A percentile compares a stretch with the other conserved stretches of the same genome.
These are phyloP conservation scores for Botrytis sinoallii DNA, from an alignment of 2,329 filamentous ascomycete species.

Conservation along the genomic window DNA sequence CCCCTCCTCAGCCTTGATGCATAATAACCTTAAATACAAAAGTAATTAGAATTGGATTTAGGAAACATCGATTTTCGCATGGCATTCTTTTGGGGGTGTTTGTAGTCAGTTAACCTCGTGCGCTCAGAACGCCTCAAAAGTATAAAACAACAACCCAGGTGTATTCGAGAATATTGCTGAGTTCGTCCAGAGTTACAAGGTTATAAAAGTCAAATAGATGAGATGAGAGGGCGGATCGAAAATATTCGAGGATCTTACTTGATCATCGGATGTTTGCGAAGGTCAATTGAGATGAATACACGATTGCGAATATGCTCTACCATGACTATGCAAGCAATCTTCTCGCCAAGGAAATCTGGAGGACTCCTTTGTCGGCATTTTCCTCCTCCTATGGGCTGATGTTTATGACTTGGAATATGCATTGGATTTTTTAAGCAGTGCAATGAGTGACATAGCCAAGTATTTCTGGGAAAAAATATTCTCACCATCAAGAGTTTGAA, in stretches of 20 bases:
- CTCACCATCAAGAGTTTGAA: neutral
- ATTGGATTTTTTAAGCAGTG: neutral
- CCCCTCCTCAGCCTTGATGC: neutral
- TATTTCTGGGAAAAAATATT: neutral
- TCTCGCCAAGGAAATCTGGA: neutral
- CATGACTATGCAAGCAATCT: neutral
- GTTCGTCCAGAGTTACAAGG: neutral
- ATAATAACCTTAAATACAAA: neutral
- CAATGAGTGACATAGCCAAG: neutral
- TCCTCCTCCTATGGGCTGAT: neutral
- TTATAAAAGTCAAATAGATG: neutral
- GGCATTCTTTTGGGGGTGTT: neutral
- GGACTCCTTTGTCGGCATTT: neutral
- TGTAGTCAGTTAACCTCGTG: neutral
- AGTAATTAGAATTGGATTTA: neutral
- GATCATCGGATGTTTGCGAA: neutral
- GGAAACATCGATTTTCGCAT: neutral
- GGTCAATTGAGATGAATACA: neutral
- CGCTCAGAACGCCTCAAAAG: neutral
- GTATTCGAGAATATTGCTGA: neutral
- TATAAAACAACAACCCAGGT: neutral
- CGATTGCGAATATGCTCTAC: neutral
- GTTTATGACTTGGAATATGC: neutral
- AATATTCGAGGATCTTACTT: neutral
- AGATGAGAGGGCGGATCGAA: neutral